Conservation (phyloP, 129 eudicot genomes). For the Apium graveolens region DNA sequence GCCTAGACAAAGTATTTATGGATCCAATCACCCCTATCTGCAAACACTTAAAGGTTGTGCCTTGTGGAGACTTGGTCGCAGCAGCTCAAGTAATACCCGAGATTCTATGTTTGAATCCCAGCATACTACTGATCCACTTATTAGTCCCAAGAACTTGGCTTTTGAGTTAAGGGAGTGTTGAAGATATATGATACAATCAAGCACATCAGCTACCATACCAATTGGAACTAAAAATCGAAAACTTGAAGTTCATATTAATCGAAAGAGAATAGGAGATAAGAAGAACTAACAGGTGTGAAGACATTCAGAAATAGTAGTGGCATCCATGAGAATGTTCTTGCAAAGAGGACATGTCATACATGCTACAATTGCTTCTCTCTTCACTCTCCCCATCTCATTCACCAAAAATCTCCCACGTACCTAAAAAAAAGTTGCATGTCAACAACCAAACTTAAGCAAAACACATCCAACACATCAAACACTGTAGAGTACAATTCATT, state of each 20-base stretch:
- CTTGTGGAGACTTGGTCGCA: neutral
- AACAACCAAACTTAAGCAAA: neutral
- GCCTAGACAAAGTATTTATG: neutral
- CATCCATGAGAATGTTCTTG: constrained; percentile 54
- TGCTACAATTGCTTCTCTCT: constrained; percentile 52
- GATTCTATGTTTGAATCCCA: neutral
- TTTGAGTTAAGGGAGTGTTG: neutral
- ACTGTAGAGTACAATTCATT: neutral
- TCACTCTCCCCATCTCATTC: constrained; percentile 45
- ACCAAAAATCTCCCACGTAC: constrained; percentile 27
- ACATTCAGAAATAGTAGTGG: constrained; percentile 87
- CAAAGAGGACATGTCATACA: constrained; percentile 98
- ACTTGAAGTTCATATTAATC: neutral
- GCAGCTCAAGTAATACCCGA: neutral
- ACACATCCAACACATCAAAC: neutral
- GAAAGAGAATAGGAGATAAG: neutral
- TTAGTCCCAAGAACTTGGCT: neutral
- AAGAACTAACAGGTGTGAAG: constrained; percentile 79
- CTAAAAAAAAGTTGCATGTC: neutral
- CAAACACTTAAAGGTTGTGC: no score
- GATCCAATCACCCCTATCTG: no score
- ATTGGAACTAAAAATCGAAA: neutral
- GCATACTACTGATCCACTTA: neutral
- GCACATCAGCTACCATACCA: neutral
- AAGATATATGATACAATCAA: neutral